A percentile compares a stretch with the other conserved stretches of the same genome.
Conservation (phyloP, 495 filamentous ascomycete species). For the Lasiosphaeris hirsuta region DNA sequence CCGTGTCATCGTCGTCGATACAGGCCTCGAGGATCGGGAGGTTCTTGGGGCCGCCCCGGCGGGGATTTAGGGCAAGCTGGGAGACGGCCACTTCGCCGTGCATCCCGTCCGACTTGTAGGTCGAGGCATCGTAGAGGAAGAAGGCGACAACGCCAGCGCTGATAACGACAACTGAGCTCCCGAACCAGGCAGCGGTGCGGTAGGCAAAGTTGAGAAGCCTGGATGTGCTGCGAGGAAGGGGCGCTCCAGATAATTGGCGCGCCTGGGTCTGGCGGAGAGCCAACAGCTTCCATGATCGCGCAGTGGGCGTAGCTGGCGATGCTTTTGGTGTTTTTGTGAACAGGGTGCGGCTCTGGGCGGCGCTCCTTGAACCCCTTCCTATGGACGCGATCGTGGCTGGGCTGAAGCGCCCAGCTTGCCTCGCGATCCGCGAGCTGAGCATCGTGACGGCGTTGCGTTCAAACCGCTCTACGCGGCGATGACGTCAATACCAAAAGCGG, state of each 20-base stretch:
- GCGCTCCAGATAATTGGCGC: slow-evolving; percentile 45
- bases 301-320: background rate
- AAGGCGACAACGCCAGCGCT: slow-evolving; percentile 64
- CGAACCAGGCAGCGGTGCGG: slow-evolving; percentile 48
- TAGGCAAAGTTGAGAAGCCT: slow-evolving; percentile 48
- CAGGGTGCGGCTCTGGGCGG: background rate
- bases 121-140: slow-evolving; percentile 92
- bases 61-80: slow-evolving; percentile 73
- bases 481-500: slow-evolving; percentile 27
- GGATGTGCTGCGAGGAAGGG: slow-evolving; percentile 44
- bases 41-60: slow-evolving; percentile 90
- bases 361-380: background rate
- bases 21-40: slow-evolving; percentile 83
- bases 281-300: slow-evolving; percentile 9
- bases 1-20: slow-evolving; percentile 81
- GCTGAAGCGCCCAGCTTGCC: slow-evolving; percentile 4
- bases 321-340: slow-evolving; percentile 3
- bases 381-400: background rate
- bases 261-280: slow-evolving; percentile 8
- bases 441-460: slow-evolving; percentile 1
- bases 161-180: slow-evolving; percentile 44
- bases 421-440: slow-evolving; percentile 10
- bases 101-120: slow-evolving; percentile 67
- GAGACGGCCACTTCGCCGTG: slow-evolving; percentile 77
- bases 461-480: background rate